Evolutionary conservation across 2,329 filamentous ascomycete species (phyloP), one percentile per base, ranked within the genome.

Genomic region (Chaetomiaceae sp.): DNA sequence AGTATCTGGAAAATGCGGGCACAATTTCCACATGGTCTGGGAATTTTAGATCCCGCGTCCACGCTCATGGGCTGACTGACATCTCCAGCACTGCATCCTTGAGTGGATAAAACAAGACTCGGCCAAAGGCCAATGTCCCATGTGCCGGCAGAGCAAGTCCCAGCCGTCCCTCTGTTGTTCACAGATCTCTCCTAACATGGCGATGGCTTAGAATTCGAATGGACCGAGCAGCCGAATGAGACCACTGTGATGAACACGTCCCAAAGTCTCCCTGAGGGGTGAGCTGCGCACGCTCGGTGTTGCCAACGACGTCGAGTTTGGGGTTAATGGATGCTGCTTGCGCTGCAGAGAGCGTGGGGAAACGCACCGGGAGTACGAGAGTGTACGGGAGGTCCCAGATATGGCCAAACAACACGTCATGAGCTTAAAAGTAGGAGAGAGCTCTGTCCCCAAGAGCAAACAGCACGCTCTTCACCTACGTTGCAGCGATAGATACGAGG

Each of bases 21-120:
- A 99, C 69, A 96, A 89, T 57, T 99, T 99, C 66, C 93, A 99
- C 70, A 95, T 96, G 88, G 90, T 95, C 69, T 40, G 55, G 41
- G 4, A 5, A 20, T 17, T 23, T 10, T n/a, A n/a, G n/a, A n/a
- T n/a, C n/a, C n/a, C n/a, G n/a, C n/a, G n/a, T n/a, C n/a, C n/a
- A n/a, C n/a, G n/a, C n/a, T n/a, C n/a, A n/a, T n/a, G n/a, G n/a
- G n/a, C n/a, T n/a, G n/a, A n/a, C n/a, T n/a, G n/a, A n/a, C n/a
- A 16, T 34, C 23, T 31, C 37, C 61, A 95, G 90, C 93, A 99
- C 70, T 99, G 93, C 70, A 93, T 99, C 61, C 78, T 87, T 62
- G 88, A 90, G 63, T 99, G 93, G 93, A 89, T 99, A 61, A 89
- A 93, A 64, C 91, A 96, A 67, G 93, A 97, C 57, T 85, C 89